Evolutionary conservation across 2,329 filamentous ascomycete species (phyloP).

Genomic region (Chrysoporthe deuterocubensis): DNA sequence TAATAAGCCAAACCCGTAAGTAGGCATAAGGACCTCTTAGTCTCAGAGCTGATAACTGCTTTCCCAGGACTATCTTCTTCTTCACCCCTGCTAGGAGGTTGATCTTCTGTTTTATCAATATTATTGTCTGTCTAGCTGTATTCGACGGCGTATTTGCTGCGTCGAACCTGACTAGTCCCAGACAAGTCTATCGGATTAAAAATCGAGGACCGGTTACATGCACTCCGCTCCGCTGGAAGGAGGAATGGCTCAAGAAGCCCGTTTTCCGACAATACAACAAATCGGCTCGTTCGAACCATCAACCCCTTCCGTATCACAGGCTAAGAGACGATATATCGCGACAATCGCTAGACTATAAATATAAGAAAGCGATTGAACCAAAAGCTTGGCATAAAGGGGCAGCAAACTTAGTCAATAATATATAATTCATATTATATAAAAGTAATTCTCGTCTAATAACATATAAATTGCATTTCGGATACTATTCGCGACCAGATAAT

Average conservation of each 20-base stretch:
- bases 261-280: constrained; percentile 31
- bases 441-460: constrained; percentile 16
- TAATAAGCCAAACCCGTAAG: constrained; percentile 33
- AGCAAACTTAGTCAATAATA: constrained; percentile 33
- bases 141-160: constrained; percentile 34
- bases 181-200: constrained; percentile 29
- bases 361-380: constrained; percentile 19
- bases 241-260: constrained; percentile 35
- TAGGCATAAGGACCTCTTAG: constrained; percentile 5
- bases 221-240: constrained; percentile 35
- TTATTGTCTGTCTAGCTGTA: constrained; percentile 35
- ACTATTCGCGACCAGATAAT: constrained; percentile 37
- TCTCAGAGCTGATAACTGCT: too few relatives aligned
- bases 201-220: constrained; percentile 28
- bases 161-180: constrained; percentile 31
- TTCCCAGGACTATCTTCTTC: constrained; percentile 36
- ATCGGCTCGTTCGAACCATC: too few relatives aligned
- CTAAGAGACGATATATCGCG: constrained; percentile 35
- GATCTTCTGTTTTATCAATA: constrained; percentile 36
- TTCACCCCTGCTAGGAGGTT: constrained; percentile 35
- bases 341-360: constrained; percentile 32
- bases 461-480: constrained; percentile 31
- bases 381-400: constrained; percentile 32
- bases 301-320: constrained; percentile 34
- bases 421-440: constrained; percentile 1